phyloP scores from a whole-genome alignment of 345 rosid species.

The Stellera chamaejasme region DNA sequence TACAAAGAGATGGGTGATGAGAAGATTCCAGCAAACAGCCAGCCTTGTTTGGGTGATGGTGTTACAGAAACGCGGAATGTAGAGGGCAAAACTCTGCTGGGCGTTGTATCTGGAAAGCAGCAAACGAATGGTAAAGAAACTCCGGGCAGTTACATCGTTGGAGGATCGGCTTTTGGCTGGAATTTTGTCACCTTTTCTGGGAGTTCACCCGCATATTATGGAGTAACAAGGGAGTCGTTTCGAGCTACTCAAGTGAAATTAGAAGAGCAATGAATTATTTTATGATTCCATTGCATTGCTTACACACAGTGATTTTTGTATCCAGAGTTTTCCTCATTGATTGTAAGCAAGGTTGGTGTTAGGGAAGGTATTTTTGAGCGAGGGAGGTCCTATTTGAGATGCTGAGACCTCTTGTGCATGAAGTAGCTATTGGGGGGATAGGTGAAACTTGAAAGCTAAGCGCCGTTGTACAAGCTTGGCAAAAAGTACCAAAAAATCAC shows the following conservation, averaged over 20 bases:
- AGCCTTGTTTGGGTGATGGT: slow-evolving; percentile 34
- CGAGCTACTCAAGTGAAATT: slow-evolving; percentile 32
- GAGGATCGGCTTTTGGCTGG: slow-evolving; percentile 93
- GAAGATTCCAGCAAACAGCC: slow-evolving; percentile 25
- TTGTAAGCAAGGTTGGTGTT: too few relatives aligned
- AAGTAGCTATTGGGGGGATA: too few relatives aligned
- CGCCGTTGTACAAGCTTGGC: too few relatives aligned
- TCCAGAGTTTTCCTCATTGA: too few relatives aligned
- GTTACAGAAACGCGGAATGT: slow-evolving; percentile 15
- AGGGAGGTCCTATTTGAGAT: too few relatives aligned
- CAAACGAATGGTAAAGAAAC: slow-evolving; percentile 22
- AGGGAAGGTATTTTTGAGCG: too few relatives aligned
- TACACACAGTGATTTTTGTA: too few relatives aligned
- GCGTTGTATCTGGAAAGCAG: slow-evolving; percentile 16
- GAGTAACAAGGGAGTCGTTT: slow-evolving; percentile 65
- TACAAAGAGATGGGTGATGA: slow-evolving; percentile 46
- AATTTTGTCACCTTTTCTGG: slow-evolving; percentile 60
- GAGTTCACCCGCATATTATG: slow-evolving; percentile 41
- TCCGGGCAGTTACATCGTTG: slow-evolving; percentile 35
- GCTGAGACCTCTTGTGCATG: too few relatives aligned
- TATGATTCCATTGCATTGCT: too few relatives aligned
- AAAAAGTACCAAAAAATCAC: too few relatives aligned
- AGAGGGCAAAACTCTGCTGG: slow-evolving; percentile 15
- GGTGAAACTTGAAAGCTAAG: too few relatives aligned
- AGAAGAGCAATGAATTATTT: slow-evolving; percentile 10